Conservation (phyloP, 1,139 yeast genomes). For the Candida tetrigidarum region DNA sequence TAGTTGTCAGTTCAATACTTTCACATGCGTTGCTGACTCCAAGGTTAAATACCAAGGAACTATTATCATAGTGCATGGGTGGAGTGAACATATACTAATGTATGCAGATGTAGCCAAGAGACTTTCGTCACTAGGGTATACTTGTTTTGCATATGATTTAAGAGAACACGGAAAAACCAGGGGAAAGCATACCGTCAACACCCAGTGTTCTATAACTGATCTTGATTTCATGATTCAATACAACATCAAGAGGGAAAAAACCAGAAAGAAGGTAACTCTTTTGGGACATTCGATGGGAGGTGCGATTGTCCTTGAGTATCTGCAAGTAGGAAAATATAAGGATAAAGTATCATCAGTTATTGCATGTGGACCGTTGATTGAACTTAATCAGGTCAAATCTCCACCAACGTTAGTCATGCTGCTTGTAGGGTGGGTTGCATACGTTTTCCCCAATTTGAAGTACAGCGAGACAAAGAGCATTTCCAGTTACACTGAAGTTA, state of each 20-base stretch:
- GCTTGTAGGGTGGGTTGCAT: conserved; percentile 1
- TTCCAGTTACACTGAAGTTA: conserved; percentile 19
- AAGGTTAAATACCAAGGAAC: conserved; percentile 17
- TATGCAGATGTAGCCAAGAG: conserved; percentile 24
- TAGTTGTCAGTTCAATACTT: conserved; percentile 20
- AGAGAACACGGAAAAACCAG: conserved; percentile 27
- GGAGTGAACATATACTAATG: conserved; percentile 27
- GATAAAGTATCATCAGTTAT: conserved; percentile 18
- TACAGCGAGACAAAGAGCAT: conserved; percentile 17
- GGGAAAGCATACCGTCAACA: conserved; percentile 15
- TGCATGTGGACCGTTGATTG: conserved; percentile 24
- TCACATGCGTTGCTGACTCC: conserved; percentile 14
- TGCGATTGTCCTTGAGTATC: conserved; percentile 24
- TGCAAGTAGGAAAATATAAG: conserved; percentile 22
- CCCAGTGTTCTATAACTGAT: conserved; percentile 20
- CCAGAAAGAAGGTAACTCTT: conserved; percentile 13
- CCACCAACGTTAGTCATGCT: conserved; percentile 1
- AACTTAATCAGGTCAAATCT: conserved; percentile 19
- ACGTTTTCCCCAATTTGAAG: conserved; percentile 15
- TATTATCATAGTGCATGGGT: conserved; percentile 26
- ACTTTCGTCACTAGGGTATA: conserved; percentile 23
- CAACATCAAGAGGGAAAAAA: conserved; percentile 7
- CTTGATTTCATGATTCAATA: conserved; percentile 24
- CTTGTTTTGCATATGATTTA: conserved; percentile 25
- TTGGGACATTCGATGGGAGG: conserved; percentile 30